Percentiles rank a stretch among this genome's conserved stretches.
Evolutionary conservation across 2,329 filamentous ascomycete genomes (phyloP).

Genomic region (Alternaria panax): DNA sequence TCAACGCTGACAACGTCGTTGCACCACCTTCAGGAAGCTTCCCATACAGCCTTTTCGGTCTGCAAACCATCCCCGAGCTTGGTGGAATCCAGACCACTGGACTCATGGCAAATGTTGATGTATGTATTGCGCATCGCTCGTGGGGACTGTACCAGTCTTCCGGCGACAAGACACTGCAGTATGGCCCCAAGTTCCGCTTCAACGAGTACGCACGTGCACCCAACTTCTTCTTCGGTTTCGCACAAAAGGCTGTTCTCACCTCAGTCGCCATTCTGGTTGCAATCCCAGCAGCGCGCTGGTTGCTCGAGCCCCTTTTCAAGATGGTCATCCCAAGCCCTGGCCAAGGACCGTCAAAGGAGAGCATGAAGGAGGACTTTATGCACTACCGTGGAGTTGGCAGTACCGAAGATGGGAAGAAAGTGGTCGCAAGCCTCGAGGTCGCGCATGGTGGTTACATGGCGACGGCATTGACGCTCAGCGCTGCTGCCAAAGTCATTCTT

Average conservation of each 20-base stretch:
- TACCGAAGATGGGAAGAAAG: conserved; percentile 61
- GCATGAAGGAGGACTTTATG: conserved; percentile 65
- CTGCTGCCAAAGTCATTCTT: conserved; percentile 71
- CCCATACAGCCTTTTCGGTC: conserved; percentile 57
- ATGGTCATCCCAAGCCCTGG: conserved; percentile 40
- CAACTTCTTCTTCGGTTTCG: conserved; percentile 56
- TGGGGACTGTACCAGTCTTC: conserved; percentile 60
- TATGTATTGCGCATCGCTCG: conserved; percentile 65
- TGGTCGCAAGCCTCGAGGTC: conserved; percentile 63
- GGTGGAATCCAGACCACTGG: conserved; percentile 67
- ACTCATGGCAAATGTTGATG: conserved; percentile 61
- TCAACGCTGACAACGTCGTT: conserved; percentile 49
- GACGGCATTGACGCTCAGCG: conserved; percentile 68
- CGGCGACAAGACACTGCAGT: conserved; percentile 48
- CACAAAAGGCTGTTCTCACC: conserved; percentile 59
- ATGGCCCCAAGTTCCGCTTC: conserved; percentile 66
- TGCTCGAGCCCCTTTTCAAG: conserved; percentile 41
- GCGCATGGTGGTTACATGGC: conserved; percentile 71
- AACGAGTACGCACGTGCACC: conserved; percentile 63
- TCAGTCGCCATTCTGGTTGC: conserved; percentile 56
- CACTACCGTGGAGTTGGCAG: conserved; percentile 70
- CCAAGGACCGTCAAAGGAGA: conserved; percentile 54
- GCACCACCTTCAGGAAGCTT: conserved; percentile 47
- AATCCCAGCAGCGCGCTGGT: conserved; percentile 61
- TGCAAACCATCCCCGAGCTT: conserved; percentile 62